These are phyloP conservation scores for Pythium brassicae DNA, from an alignment of 352 stramenopile species.

Conservation along the genomic window DNA sequence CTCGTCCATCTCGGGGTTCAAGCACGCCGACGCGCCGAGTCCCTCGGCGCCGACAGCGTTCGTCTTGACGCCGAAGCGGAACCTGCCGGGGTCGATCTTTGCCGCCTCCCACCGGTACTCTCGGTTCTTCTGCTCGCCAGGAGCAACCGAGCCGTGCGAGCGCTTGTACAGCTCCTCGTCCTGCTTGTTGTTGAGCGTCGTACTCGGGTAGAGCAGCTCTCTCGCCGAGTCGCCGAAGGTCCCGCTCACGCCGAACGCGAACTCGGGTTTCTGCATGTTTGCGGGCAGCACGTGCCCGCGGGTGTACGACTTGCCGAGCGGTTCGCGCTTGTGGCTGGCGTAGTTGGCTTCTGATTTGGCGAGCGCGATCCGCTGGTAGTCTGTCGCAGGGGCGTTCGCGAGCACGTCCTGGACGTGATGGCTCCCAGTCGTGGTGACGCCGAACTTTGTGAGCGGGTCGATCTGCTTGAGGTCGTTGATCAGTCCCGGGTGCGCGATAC, in stretches of 20 bases:
- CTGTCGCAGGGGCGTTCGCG: conserved; percentile 26
- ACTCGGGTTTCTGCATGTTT: conserved; percentile 49
- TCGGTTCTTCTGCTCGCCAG: conserved; percentile 83
- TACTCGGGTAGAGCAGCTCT: conserved; percentile 75
- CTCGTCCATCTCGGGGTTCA: conserved; percentile 77
- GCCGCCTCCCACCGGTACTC: conserved; percentile 77
- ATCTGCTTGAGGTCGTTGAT: conserved; percentile 75
- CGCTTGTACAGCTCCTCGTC: conserved; percentile 69
- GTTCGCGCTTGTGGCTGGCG: conserved; percentile 72
- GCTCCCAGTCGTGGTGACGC: conserved; percentile 56
- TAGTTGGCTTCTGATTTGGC: conserved; percentile 76
- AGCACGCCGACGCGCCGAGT: conserved; percentile 40
- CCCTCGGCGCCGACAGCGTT: conserved; percentile 34
- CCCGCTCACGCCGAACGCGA: conserved; percentile 58
- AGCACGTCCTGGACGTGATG: conserved; percentile 71
- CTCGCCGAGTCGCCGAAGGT: conserved; percentile 81
- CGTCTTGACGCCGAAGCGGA: conserved; percentile 68
- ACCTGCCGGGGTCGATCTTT: conserved; percentile 58
- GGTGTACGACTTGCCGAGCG: conserved; percentile 63
- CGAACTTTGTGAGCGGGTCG: conserved; percentile 59
- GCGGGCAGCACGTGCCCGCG: conserved; percentile 62
- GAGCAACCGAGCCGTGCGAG: conserved; percentile 70
- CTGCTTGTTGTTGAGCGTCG: conserved; percentile 51
- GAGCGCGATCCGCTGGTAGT: conserved; percentile 69
- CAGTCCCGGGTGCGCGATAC: conserved; percentile 72